A percentile compares a stretch with the other conserved stretches of the same genome.
Conservation (phyloP, 495 filamentous ascomycete species). For the Podospora bellae-mahoneyi region DNA sequence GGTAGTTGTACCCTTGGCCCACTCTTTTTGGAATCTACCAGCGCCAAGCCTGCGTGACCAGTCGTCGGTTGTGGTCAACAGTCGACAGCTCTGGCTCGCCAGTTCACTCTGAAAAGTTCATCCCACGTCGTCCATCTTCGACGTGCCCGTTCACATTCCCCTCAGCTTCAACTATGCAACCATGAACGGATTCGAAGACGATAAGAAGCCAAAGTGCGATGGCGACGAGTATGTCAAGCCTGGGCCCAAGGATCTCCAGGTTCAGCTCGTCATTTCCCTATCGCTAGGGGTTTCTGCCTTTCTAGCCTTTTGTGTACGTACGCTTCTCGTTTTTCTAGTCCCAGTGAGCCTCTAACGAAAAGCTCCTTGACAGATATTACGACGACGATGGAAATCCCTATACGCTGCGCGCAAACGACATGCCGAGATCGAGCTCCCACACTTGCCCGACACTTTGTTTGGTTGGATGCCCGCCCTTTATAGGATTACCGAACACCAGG, state of each 20-base stretch:
- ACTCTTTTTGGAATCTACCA: not conserved
- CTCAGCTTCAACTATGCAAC: conserved; percentile 7
- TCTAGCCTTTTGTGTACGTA: conserved; percentile 50
- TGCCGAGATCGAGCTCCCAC: conserved; percentile 65
- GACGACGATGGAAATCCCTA: conserved; percentile 87
- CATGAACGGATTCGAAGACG: conserved; percentile 27
- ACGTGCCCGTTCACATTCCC: not conserved
- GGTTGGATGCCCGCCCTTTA: conserved; percentile 95
- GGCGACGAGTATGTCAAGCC: conserved; percentile 35
- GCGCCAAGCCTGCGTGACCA: conserved; percentile 3
- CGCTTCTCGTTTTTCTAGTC: no score
- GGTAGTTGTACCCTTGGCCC: not conserved
- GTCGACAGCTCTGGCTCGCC: not conserved
- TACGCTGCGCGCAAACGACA: conserved; percentile 85
- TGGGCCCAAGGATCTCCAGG: conserved; percentile 41
- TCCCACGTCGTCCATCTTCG: not conserved
- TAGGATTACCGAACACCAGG: conserved; percentile 80
- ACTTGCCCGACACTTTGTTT: conserved; percentile 80
- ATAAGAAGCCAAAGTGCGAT: conserved; percentile 25
- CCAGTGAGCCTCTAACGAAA: not conserved
- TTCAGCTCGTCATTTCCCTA: conserved; percentile 53
- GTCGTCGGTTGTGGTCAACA: not conserved
- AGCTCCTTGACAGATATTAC: conserved; percentile 52
- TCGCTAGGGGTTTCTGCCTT: conserved; percentile 51
- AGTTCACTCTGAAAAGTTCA: not conserved